phyloP scores from a whole-genome alignment of 2,329 filamentous ascomycete species.

The Coleophoma eucalyptorum region DNA sequence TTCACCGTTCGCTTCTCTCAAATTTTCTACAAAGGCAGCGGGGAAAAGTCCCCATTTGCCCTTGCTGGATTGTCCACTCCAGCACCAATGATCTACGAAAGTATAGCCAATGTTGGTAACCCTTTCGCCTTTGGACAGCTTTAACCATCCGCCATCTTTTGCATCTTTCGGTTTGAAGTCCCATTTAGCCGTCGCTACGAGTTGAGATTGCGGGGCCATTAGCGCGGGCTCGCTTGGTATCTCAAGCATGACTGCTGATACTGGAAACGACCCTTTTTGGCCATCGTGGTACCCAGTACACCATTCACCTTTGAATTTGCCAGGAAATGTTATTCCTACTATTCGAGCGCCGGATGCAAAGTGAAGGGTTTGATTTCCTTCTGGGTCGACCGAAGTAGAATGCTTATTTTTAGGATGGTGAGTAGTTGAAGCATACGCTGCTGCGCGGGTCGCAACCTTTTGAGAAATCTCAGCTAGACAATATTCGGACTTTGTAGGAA shows the following conservation, averaged over 20 bases:
- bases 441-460: conserved; percentile 19
- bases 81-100: conserved; percentile 27
- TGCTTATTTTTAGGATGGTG: conserved; percentile 19
- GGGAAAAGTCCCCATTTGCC: conserved; percentile 28
- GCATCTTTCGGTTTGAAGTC: conserved; percentile 26
- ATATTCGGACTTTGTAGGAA: conserved; percentile 12
- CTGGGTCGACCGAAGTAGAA: conserved; percentile 18
- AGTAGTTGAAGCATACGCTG: conserved; percentile 16
- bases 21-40: conserved; percentile 18
- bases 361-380: conserved; percentile 19
- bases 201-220: conserved; percentile 20
- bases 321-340: conserved; percentile 24
- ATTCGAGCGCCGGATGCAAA: conserved; percentile 25
- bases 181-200: conserved; percentile 23
- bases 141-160: conserved; percentile 24
- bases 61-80: conserved; percentile 22
- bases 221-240: conserved; percentile 19
- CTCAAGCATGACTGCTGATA: conserved; percentile 16
- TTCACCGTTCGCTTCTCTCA: conserved; percentile 7
- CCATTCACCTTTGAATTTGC: conserved; percentile 22
- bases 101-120: conserved; percentile 22
- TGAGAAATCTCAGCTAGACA: conserved; percentile 18
- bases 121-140: conserved; percentile 24
- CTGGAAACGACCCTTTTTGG: conserved; percentile 21
- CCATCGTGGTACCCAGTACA: conserved; percentile 28